Evolutionary conservation across 2,329 filamentous ascomycete genomes (phyloP), one percentile per base, ranked within the genome.

Genomic region (Paracoccidioides lutzii): DNA sequence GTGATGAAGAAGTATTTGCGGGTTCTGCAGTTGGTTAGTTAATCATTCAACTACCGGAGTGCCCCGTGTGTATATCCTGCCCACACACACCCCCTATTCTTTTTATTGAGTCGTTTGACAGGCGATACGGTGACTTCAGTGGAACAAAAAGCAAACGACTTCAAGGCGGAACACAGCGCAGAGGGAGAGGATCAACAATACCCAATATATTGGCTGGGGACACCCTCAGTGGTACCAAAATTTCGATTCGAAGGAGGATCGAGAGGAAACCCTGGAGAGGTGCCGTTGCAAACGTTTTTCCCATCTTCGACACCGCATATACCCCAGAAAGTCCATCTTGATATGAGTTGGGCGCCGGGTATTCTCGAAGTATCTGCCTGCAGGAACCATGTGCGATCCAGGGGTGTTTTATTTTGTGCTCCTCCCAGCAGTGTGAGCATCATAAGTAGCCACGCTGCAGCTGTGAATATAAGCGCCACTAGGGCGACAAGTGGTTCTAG

Each of bases 271-370:
- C 71, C 80, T 0, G 83, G 85, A 22, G 83, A 77, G 15, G 81
- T 78, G 0, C 65, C 65, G 58, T 82, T 79, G 72, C 89, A 96
- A 71, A 86, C 73, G 53, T 75, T 76, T 67, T 83, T 69, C 35
- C 77, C 76, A 49, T 73, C 70, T 59, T 73, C 74, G 35, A 75
- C 75, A 53, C 83, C 81, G 73, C 90, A 95, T 59, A 94, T 76
- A 69, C 87, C 84, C 77, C 94, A 93, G 73, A 86, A 95, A 40
- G 90, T 94, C 91, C 91, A 97, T 73, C 91, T 84, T 10, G 88
- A 84, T 15, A 79, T 64, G 52, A 76, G 59, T 53, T 84, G 81
- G 10, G 88, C 84, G 50, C 84, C 83, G 3, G 79, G 75, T 66
- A 95, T 90, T 66, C 78, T 81, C 37, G 74, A 75, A 0, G 90